These are phyloP conservation scores for Penicillium lagena DNA, from an alignment of 495 filamentous ascomycete species.

Conservation along the genomic window DNA sequence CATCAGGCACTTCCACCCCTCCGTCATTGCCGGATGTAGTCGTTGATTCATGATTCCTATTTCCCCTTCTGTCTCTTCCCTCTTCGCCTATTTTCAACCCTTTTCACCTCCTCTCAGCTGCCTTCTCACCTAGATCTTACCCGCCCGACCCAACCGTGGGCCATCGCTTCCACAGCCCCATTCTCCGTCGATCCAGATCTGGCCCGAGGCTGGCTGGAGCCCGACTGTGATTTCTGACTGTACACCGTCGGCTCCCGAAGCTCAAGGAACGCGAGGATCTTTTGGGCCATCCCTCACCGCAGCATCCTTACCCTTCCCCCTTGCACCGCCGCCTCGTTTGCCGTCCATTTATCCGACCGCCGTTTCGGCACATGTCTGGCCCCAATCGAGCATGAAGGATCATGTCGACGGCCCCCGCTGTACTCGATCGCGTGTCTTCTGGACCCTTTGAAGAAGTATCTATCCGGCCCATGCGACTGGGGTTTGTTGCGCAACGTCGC, in stretches of 20 bases:
- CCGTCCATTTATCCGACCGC: no score
- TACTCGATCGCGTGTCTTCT: conserved; percentile 2
- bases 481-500: not conserved
- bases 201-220: conserved; percentile 13
- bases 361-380: not conserved
- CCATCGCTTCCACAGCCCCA: conserved; percentile 18
- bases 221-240: not conserved
- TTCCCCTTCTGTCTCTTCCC: not conserved
- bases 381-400: not conserved
- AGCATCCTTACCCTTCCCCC: not conserved
- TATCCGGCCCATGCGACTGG: not conserved
- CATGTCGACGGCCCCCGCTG: conserved; percentile 16
- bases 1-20: not conserved
- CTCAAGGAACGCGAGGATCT: no score
- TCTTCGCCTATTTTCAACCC: not conserved
- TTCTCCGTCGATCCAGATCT: conserved; percentile 16
- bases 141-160: not conserved
- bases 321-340: not conserved
- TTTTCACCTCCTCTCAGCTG: not conserved
- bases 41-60: not conserved
- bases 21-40: not conserved
- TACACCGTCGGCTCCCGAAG: no score
- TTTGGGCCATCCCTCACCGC: no score
- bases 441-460: conserved; percentile 3
- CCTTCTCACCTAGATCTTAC: not conserved